phyloP scores from a whole-genome alignment of 441 rosid species.

The Pelargonium cotyledonis region DNA sequence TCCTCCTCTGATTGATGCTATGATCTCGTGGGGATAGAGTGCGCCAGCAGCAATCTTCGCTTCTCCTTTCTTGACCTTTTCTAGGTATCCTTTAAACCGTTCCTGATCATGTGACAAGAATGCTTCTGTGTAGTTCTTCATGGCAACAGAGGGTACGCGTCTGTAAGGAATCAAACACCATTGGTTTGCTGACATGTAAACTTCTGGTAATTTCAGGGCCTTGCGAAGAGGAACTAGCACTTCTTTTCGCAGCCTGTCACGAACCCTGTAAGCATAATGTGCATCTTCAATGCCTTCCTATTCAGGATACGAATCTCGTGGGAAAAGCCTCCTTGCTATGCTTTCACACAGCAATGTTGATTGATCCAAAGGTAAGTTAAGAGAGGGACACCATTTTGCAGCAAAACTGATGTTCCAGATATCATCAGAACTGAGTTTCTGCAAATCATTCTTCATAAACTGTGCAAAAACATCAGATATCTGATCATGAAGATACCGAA shows the following conservation, averaged over 20 bases:
- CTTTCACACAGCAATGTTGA: slow-evolving; percentile 41
- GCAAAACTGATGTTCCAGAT: slow-evolving; percentile 34
- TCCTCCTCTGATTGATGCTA: slow-evolving; percentile 17
- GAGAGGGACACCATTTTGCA: slow-evolving; percentile 55
- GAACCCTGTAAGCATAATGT: slow-evolving; percentile 45
- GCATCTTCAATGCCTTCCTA: slow-evolving; percentile 45
- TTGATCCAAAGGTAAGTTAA: slow-evolving; percentile 40
- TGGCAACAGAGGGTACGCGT: slow-evolving; percentile 46
- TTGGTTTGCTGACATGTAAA: slow-evolving; percentile 35
- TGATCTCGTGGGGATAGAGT: slow-evolving; percentile 45
- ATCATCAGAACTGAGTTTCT: slow-evolving; percentile 24
- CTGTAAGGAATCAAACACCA: slow-evolving; percentile 40
- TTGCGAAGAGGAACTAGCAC: slow-evolving; percentile 42
- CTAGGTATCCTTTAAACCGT: slow-evolving; percentile 28
- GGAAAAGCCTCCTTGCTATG: slow-evolving; percentile 39
- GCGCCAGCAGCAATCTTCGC: slow-evolving; percentile 38
- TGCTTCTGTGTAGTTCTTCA: slow-evolving; percentile 37
- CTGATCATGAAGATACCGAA: slow-evolving; percentile 33
- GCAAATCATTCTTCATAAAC: slow-evolving; percentile 27
- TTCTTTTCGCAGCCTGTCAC: slow-evolving; percentile 45
- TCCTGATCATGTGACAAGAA: slow-evolving; percentile 34
- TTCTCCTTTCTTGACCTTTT: slow-evolving; percentile 32
- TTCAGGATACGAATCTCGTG: slow-evolving; percentile 29
- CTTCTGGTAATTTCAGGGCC: slow-evolving; percentile 43
- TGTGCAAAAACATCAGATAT: slow-evolving; percentile 40